Percentiles rank a stretch among this genome's conserved stretches.
Evolutionary conservation across 176 grass and related monocot species (phyloP).

Genomic region (Eragrostis nindensis): DNA sequence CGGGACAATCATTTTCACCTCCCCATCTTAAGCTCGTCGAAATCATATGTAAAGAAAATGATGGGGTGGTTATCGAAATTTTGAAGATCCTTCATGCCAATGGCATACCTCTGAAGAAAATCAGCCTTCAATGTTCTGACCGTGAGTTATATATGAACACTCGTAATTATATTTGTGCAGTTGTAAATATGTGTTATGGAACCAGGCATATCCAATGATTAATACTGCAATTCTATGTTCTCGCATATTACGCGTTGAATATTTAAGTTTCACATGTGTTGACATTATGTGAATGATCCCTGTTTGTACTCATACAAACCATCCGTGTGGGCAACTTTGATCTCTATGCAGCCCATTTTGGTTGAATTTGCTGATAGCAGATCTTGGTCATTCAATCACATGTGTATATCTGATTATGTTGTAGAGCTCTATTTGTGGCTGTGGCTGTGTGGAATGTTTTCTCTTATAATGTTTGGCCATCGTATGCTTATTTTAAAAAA

Average conservation of each 20-base stretch:
- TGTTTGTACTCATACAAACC: background rate
- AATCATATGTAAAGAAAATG: constrained; percentile 7
- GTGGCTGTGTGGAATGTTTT: background rate
- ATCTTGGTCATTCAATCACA: background rate
- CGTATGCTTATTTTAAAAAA: background rate
- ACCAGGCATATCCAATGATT: background rate
- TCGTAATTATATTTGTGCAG: background rate
- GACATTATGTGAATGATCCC: background rate
- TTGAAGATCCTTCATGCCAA: background rate
- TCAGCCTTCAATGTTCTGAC: background rate
- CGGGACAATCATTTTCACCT: background rate
- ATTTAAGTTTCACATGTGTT: background rate
- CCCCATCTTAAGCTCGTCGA: constrained; percentile 16
- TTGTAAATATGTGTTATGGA: background rate
- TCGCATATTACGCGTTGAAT: background rate
- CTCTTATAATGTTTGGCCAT: background rate
- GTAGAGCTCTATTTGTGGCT: background rate
- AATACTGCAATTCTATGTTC: background rate
- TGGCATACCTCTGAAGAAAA: constrained; percentile 18
- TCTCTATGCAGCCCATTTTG: background rate
- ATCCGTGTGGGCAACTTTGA: background rate
- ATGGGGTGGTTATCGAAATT: background rate
- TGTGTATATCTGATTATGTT: background rate
- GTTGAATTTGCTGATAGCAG: background rate
- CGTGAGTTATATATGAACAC: background rate